Base-by-base conservation (phyloP, 495 filamentous ascomycete species). In the Apiosordaria backusii region DNA sequence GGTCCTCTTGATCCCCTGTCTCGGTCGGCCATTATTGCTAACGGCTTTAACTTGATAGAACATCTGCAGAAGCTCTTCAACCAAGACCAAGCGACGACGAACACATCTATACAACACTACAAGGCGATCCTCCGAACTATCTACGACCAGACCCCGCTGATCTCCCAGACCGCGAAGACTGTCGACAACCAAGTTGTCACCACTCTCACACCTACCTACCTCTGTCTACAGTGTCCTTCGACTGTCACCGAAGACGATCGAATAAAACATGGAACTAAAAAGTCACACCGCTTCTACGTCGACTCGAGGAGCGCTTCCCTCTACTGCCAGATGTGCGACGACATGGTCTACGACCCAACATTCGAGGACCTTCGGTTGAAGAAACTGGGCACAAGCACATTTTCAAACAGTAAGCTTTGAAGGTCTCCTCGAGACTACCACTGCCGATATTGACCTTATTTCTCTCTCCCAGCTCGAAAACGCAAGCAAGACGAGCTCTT, bases 271-370 rank as follows among this genome's bases (percentile, higher is more conserved):
- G 83, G 83, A 0, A 79, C 77, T 21, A 80, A 82, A 59, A 88
- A 85, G 66, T 68, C 75, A 52, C 89, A 92, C 68, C 78, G 81
- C 40, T 90, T 92, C 68, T 89, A 92, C 72, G 89, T 96, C 66
- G 93, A 97, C 69, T 94, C 92, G 3, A 82, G 89, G 63, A 87
- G 81, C 67, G 92, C 91, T 5, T 83, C 85, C 58, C 72, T 97
- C 3, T 96, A 88, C 72, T 97, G 93, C 78, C 90, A 94, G 70
- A 82, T 86, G 66, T 97, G 93, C 71, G 83, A 86, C 50, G 93
- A 97, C 73, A 89, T 95, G 67, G 87, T 97, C 54, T 96, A 92
- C 80, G 93, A 97, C 70, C 89, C 91, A 57, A 88, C 87, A 7
- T 80, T 96, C 25, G 93, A 97, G 70, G 85, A 89, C 29, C 81